Conservation (phyloP, 2,329 filamentous ascomycete species). For the Aspergillus quadricinctus region DNA sequence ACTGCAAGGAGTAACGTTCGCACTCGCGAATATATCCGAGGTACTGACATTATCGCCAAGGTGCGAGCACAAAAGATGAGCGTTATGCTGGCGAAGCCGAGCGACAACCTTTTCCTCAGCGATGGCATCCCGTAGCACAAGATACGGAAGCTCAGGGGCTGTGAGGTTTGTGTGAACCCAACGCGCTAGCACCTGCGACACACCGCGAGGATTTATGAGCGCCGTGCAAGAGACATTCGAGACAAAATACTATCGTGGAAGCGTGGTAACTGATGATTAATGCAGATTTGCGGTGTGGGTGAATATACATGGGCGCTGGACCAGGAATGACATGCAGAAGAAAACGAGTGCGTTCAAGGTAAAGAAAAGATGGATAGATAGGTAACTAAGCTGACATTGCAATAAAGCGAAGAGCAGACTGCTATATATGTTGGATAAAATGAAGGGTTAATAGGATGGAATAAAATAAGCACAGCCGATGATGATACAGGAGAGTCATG, state of each 20-base stretch:
- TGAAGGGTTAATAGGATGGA: not conserved
- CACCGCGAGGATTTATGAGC: not conserved
- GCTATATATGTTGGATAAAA: too few relatives aligned
- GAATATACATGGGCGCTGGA: not conserved
- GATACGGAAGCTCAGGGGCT: not conserved
- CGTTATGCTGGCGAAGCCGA: not conserved
- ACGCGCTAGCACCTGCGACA: not conserved
- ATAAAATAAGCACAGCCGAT: not conserved
- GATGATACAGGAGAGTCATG: not conserved
- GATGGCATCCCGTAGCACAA: not conserved
- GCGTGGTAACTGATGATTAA: not conserved
- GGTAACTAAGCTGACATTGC: not conserved
- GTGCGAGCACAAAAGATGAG: not conserved
- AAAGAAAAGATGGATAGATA: not conserved
- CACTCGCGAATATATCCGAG: conserved; percentile 13
- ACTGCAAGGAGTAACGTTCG: conserved; percentile 17
- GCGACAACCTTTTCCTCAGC: not conserved
- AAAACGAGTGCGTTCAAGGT: not conserved
- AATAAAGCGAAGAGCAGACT: not conserved
- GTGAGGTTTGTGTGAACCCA: not conserved
- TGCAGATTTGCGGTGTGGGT: too few relatives aligned
- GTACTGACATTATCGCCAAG: conserved; percentile 8
- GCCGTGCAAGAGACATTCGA: not conserved
- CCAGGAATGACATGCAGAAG: not conserved
- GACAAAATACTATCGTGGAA: not conserved